Percentiles rank a stretch among this genome's conserved stretches.
phyloP scores from a whole-genome alignment of 495 filamentous ascomycete species.

The Annulohypoxylon maeteangense region DNA sequence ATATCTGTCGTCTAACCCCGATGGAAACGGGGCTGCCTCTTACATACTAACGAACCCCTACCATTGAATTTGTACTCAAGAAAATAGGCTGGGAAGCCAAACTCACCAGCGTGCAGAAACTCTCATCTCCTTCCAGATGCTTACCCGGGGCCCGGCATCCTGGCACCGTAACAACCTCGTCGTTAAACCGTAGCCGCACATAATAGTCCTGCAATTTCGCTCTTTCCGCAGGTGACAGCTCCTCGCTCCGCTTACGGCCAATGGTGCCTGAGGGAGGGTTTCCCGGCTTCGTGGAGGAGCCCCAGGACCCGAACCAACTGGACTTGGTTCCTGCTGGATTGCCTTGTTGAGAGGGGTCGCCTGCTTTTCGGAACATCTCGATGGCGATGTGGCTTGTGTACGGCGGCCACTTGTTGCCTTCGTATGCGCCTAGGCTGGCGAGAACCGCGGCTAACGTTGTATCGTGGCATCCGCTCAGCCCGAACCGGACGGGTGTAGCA shows the following conservation, averaged over 20 bases:
- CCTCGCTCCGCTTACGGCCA: slow-evolving; percentile 61
- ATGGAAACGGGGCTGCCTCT: background rate
- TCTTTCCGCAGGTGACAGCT: slow-evolving; percentile 62
- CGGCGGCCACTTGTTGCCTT: slow-evolving; percentile 81
- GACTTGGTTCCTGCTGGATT: slow-evolving; percentile 7
- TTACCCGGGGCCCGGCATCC: slow-evolving; percentile 81
- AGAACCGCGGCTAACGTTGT: slow-evolving; percentile 88
- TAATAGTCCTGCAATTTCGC: slow-evolving; percentile 75
- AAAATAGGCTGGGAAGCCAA: background rate
- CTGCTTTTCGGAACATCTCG: slow-evolving; percentile 77
- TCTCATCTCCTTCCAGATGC: slow-evolving; percentile 88
- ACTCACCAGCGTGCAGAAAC: slow-evolving; percentile 88
- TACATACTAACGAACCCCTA: background rate
- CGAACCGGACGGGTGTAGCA: slow-evolving; percentile 65
- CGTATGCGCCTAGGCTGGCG: slow-evolving; percentile 80
- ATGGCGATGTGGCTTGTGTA: slow-evolving; percentile 92
- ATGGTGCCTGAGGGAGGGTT: slow-evolving; percentile 51
- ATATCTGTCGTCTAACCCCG: background rate
- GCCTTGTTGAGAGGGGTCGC: background rate
- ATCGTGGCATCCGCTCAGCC: slow-evolving; percentile 90
- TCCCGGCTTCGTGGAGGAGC: slow-evolving; percentile 30
- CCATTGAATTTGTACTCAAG: background rate
- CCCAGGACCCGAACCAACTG: slow-evolving; percentile 21
- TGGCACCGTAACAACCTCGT: slow-evolving; percentile 79
- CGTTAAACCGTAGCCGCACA: slow-evolving; percentile 96